Conservation (phyloP, 495 filamentous ascomycete genomes). For the Jackrogersella multiformis region DNA sequence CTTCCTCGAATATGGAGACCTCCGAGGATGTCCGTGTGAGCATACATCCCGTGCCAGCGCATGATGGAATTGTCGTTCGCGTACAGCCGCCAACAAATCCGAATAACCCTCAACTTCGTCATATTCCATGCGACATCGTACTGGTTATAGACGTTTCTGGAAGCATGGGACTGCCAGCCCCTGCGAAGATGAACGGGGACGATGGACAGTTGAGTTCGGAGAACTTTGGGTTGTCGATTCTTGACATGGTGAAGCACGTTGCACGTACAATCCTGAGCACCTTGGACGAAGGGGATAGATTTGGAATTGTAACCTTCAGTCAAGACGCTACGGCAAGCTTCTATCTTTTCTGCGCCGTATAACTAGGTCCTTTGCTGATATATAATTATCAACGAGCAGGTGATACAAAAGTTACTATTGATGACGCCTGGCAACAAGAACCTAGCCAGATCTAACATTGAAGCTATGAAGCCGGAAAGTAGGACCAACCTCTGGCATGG, state of each 20-base stretch:
- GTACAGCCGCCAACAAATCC: slow-evolving; percentile 49
- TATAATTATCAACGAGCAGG: slow-evolving; percentile 23
- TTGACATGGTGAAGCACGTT: slow-evolving; percentile 59
- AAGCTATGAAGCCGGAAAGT: slow-evolving; percentile 35
- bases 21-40: slow-evolving; percentile 19
- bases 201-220: slow-evolving; percentile 33
- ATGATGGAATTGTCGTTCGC: slow-evolving; percentile 50
- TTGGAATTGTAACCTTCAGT: slow-evolving; percentile 59
- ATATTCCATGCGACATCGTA: slow-evolving; percentile 57
- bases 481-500: slow-evolving; percentile 58
- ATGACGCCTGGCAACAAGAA: slow-evolving; percentile 51
- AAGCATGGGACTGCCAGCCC: slow-evolving; percentile 52
- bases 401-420: slow-evolving; percentile 48
- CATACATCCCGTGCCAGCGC: slow-evolving; percentile 46
- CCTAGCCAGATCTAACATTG: slow-evolving; percentile 44
- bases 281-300: slow-evolving; percentile 50
- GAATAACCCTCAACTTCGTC: slow-evolving; percentile 16
- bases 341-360: neutral
- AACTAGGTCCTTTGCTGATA: slow-evolving; percentile 4
- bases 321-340: slow-evolving; percentile 36
- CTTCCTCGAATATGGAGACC: neutral
- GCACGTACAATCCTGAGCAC: slow-evolving; percentile 56
- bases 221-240: slow-evolving; percentile 48
- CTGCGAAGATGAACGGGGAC: slow-evolving; percentile 41
- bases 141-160: slow-evolving; percentile 58